Percentiles rank a stretch among this genome's conserved stretches.
Evolutionary conservation across 768 basidiomycete species (phyloP).

Genomic region (Coprinopsis strossmayeri): DNA sequence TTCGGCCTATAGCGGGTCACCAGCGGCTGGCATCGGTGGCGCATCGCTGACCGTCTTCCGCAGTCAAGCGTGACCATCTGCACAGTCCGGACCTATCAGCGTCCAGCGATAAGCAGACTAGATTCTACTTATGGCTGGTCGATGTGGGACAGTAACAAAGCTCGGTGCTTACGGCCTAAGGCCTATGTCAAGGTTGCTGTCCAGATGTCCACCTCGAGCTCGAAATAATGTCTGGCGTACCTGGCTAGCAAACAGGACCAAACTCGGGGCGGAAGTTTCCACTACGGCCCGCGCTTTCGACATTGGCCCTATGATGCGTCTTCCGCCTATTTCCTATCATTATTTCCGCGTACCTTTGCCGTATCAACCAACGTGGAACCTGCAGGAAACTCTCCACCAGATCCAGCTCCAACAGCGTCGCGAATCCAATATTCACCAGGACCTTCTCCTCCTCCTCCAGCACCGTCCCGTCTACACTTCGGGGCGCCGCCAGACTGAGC

Average conservation of each 20-base stretch:
- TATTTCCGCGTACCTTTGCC: constrained; percentile 74
- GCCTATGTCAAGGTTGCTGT: too few species aligned
- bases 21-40: too few species aligned
- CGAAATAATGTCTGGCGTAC: too few species aligned
- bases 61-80: background rate
- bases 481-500: constrained; percentile 78
- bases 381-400: constrained; percentile 68
- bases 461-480: constrained; percentile 94
- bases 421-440: constrained; percentile 34
- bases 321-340: constrained; percentile 72
- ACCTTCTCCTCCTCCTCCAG: constrained; percentile 75
- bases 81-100: background rate
- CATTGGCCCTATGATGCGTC: too few species aligned
- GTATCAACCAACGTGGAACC: constrained; percentile 56
- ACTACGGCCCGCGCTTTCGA: too few species aligned
- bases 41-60: background rate
- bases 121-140: too few species aligned
- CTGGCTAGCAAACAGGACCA: too few species aligned
- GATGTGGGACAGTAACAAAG: too few species aligned
- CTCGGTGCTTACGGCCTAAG: too few species aligned
- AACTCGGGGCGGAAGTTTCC: too few species aligned
- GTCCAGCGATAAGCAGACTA: background rate
- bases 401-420: constrained; percentile 51
- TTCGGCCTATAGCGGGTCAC: too few species aligned
- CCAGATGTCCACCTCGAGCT: too few species aligned